Evolutionary conservation across 176 grass and related monocot genomes (phyloP), one percentile per base, ranked within the genome.

Genomic region (Bromus sterilis): DNA sequence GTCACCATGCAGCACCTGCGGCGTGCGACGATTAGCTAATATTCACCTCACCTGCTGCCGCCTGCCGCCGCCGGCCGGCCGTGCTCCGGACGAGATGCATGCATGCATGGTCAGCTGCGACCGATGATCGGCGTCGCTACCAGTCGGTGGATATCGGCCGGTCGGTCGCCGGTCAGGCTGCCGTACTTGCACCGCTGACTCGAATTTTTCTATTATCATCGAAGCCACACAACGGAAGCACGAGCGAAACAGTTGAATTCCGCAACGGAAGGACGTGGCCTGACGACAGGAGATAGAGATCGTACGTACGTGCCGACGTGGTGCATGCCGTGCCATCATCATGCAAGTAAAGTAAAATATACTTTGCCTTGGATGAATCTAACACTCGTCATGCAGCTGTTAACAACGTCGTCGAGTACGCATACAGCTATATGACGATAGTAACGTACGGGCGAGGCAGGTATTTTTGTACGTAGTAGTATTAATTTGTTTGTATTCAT

Each of bases 401-500:
- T 40, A 49, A 28, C 40, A 60, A 56, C 28, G 69, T 34, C 36
- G 58, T 51, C 20, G n/a, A 10, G 58, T 28, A 21, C 21, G 31
- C 57, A 43, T 16, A 40, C 13, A 64, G 26, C 26, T 53, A 2
- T n/a, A 30, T 30, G 66, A 71, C 9, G 42, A n/a, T 23, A 29
- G 11, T 0, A 23, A 53, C 64, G 18, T 37, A 23, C 41, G 4
- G 56, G n/a, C 14, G n/a, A 66, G 44, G 14, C 33, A 56, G 34
- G 56, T n/a, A n/a, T 40, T 15, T 71, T 56, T 66, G 24, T 49
- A 48, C 14, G n/a, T n/a, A n/a, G n/a, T n/a, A n/a, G n/a, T n/a
- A n/a, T n/a, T n/a, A n/a, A n/a, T n/a, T n/a, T 33, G 73, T 65
- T 73, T 26, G 10, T 88, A 42, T 66, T 78, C 73, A n/a, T n/a